Conservation (phyloP, 2,329 filamentous ascomycete genomes). For the Trichoderma sp. region DNA sequence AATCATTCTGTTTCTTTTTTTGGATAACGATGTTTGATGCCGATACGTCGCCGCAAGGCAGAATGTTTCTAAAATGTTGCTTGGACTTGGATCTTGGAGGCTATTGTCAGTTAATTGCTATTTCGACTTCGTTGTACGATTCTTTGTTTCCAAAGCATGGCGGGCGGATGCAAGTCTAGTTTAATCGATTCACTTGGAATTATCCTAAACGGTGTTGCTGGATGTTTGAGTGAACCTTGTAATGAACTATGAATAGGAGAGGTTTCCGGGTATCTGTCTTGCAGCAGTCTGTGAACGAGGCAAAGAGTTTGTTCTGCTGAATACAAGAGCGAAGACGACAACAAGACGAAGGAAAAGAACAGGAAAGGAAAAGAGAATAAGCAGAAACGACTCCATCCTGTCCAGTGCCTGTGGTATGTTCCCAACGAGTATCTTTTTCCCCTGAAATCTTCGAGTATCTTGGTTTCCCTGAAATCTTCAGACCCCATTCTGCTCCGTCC, state of each 20-base stretch:
- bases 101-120: neutral
- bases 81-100: neutral
- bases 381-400: neutral
- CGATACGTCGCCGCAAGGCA: slow-evolving; percentile 23
- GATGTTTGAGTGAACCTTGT: no score
- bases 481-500: neutral
- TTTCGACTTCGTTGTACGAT: neutral
- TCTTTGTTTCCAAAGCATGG: neutral
- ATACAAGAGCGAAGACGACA: no score
- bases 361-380: neutral
- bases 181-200: neutral
- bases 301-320: no score
- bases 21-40: slow-evolving; percentile 24
- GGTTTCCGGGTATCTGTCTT: no score
- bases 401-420: neutral
- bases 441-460: no score
- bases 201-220: no score
- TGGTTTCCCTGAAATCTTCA: neutral
- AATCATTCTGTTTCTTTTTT: slow-evolving; percentile 18
- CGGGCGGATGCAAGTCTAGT: neutral
- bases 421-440: neutral
- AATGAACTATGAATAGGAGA: no score
- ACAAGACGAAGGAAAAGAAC: neutral
- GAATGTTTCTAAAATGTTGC: neutral
- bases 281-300: no score